A percentile compares a stretch with the other conserved stretches of the same genome.
These are phyloP conservation scores for Microsporum audouinii DNA, from an alignment of 2,329 filamentous ascomycete genomes.

Conservation along the genomic window DNA sequence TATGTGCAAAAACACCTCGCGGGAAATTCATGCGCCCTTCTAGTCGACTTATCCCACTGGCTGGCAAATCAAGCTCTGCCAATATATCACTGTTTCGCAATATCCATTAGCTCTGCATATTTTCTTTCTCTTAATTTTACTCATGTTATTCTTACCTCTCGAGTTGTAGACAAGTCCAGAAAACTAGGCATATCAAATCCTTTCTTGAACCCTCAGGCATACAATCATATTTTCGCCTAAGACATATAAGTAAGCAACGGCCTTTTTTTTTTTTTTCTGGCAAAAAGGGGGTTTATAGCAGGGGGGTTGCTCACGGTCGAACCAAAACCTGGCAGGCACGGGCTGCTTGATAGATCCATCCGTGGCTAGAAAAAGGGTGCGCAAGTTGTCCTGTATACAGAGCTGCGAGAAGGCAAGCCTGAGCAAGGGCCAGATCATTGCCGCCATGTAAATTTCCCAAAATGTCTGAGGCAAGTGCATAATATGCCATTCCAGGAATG, in stretches of 20 bases:
- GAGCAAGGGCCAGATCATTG: conserved; percentile 70
- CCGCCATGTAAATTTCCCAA: conserved; percentile 69
- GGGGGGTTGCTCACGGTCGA: conserved; percentile 49
- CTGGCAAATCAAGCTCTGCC: conserved; percentile 63
- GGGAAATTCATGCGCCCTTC: conserved; percentile 38
- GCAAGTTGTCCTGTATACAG: conserved; percentile 83
- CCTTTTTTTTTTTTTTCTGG: background rate
- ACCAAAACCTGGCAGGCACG: conserved; percentile 59
- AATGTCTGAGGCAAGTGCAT: conserved; percentile 74
- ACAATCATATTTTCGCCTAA: conserved; percentile 26
- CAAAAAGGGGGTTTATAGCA: background rate
- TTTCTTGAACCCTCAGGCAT: conserved; percentile 28
- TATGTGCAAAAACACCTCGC: conserved; percentile 26
- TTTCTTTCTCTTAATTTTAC: background rate
- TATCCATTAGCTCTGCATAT: background rate
- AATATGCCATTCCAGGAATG: conserved; percentile 83
- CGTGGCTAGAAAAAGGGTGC: conserved; percentile 74
- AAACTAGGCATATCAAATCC: conserved; percentile 63
- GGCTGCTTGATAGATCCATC: conserved; percentile 53
- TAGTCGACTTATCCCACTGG: conserved; percentile 48
- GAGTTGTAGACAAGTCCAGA: conserved; percentile 87
- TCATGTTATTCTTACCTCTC: conserved; percentile 52
- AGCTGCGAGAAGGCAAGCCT: conserved; percentile 72
- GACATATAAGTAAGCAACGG: conserved; percentile 3
- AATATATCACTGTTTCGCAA: conserved; percentile 60